Evolutionary conservation across 2,329 filamentous ascomycete species (phyloP).

Genomic region (Clonostachys rhizophaga): DNA sequence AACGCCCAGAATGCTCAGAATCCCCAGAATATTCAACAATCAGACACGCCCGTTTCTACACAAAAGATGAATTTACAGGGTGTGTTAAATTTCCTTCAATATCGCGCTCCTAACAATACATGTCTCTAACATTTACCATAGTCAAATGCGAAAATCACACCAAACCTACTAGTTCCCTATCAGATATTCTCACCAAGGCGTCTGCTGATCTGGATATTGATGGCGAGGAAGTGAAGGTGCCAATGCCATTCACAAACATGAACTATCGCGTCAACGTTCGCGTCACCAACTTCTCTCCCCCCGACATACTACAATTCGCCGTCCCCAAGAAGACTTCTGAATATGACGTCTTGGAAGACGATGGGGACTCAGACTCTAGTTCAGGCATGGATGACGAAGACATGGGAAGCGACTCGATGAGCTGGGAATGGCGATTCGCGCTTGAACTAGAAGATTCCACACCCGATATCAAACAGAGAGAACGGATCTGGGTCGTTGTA

Average conservation of each 20-base stretch:
- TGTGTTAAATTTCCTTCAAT: background rate
- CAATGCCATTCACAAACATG: conserved; percentile 69
- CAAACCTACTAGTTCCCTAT: conserved; percentile 24
- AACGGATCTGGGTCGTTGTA: conserved; percentile 64
- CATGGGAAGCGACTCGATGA: conserved; percentile 11
- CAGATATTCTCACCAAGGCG: conserved; percentile 30
- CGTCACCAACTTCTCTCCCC: conserved; percentile 78
- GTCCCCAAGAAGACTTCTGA: conserved; percentile 37
- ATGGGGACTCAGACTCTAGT: conserved; percentile 15
- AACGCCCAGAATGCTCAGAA: background rate
- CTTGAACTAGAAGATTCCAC: conserved; percentile 71
- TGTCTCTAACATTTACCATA: conserved; percentile 7
- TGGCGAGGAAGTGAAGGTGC: conserved; percentile 22
- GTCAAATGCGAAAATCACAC: conserved; percentile 41
- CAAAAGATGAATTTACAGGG: background rate
- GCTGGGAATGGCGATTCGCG: conserved; percentile 82
- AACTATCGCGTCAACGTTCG: conserved; percentile 67
- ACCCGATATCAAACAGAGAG: conserved; percentile 22
- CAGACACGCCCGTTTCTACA: background rate
- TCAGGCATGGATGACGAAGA: conserved; percentile 14
- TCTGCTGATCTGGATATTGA: conserved; percentile 37
- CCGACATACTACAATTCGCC: conserved; percentile 67
- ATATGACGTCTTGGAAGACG: conserved; percentile 43
- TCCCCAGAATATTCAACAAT: background rate
- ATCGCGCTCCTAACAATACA: conserved; percentile 1